Percentiles rank a stretch among this genome's conserved stretches.
phyloP scores from a whole-genome alignment of 371 early-diverging fungal genomes.

The Entomophthora muscae region DNA sequence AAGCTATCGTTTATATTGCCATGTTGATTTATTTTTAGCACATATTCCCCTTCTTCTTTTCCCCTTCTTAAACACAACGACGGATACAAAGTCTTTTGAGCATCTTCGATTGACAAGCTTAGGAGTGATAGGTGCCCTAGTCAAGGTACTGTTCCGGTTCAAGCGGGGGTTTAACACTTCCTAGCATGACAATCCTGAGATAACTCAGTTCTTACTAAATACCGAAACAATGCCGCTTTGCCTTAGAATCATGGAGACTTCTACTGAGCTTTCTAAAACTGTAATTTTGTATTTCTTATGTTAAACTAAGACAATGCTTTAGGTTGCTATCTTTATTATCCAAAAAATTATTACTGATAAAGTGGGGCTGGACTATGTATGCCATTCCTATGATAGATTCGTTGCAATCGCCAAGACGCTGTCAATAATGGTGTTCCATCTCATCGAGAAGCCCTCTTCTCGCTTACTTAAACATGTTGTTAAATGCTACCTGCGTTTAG shows the following conservation, averaged over 20 bases:
- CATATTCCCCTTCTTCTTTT: conserved; percentile 95
- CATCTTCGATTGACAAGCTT: conserved; percentile 81
- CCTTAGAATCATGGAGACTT: conserved; percentile 95
- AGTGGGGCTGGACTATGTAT: conserved; percentile 91
- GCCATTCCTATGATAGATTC: conserved; percentile 94
- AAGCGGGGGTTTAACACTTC: neutral
- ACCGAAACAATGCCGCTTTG: conserved; percentile 98
- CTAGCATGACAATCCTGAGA: conserved; percentile 85
- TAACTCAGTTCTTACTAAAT: conserved; percentile 82
- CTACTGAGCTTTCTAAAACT: conserved; percentile 91
- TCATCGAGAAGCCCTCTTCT: conserved; percentile 68
- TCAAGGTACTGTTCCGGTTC: conserved; percentile 42
- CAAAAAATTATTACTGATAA: conserved; percentile 91
- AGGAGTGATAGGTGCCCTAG: conserved; percentile 91
- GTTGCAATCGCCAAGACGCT: conserved; percentile 91
- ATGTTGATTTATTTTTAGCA: conserved; percentile 35
- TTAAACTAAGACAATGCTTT: neutral
- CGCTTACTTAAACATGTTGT: conserved; percentile 88
- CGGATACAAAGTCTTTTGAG: conserved; percentile 84
- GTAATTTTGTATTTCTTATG: conserved; percentile 19
- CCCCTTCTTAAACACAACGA: conserved; percentile 93
- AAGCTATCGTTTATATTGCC: too few relatives aligned
- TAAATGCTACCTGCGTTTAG: conserved; percentile 84
- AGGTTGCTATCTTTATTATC: conserved; percentile 90
- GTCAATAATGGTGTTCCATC: conserved; percentile 82